Percentiles rank a stretch among this genome's conserved stretches.
phyloP scores from a whole-genome alignment of 2,329 filamentous ascomycete species.

The Penicillium sp. region DNA sequence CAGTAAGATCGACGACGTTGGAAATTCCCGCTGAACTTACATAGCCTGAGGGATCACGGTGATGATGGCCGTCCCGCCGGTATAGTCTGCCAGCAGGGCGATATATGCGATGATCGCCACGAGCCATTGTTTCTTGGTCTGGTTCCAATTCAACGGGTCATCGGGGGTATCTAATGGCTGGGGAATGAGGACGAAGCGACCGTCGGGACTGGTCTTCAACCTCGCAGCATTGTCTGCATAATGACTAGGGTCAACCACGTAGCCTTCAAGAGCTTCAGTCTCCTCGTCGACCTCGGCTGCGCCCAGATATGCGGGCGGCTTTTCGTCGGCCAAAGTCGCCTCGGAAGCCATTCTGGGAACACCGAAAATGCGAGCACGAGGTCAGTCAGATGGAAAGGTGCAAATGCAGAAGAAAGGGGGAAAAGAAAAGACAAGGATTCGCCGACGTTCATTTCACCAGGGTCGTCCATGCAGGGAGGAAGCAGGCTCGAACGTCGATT shows the following conservation, averaged over 20 bases:
- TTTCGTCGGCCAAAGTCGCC: conserved; percentile 2
- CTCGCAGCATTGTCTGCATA: conserved; percentile 22
- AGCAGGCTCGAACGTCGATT: too few relatives aligned
- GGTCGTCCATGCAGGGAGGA: too few relatives aligned
- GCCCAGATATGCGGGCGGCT: not conserved
- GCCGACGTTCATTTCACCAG: too few relatives aligned
- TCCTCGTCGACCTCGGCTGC: conserved; percentile 13
- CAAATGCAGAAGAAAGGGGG: too few relatives aligned
- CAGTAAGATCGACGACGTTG: not conserved
- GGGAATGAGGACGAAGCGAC: conserved; percentile 51
- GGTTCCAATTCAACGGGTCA: conserved; percentile 56
- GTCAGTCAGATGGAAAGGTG: too few relatives aligned
- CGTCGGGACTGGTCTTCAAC: conserved; percentile 37
- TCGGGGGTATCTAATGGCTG: conserved; percentile 53
- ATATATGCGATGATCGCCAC: conserved; percentile 50
- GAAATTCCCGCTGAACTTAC: conserved; percentile 25
- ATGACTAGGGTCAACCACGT: conserved; percentile 16
- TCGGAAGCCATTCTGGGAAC: conserved; percentile 2
- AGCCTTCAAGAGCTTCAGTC: conserved; percentile 19
- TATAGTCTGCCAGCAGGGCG: conserved; percentile 52
- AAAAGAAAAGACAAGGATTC: too few relatives aligned
- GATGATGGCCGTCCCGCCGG: conserved; percentile 47
- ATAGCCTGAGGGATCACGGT: conserved; percentile 46
- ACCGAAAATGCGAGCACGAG: too few relatives aligned
- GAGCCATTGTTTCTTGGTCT: conserved; percentile 50